These are phyloP conservation scores for Chaetomiaceae sp. DNA, from an alignment of 2,329 filamentous ascomycete genomes.

Conservation along the genomic window DNA sequence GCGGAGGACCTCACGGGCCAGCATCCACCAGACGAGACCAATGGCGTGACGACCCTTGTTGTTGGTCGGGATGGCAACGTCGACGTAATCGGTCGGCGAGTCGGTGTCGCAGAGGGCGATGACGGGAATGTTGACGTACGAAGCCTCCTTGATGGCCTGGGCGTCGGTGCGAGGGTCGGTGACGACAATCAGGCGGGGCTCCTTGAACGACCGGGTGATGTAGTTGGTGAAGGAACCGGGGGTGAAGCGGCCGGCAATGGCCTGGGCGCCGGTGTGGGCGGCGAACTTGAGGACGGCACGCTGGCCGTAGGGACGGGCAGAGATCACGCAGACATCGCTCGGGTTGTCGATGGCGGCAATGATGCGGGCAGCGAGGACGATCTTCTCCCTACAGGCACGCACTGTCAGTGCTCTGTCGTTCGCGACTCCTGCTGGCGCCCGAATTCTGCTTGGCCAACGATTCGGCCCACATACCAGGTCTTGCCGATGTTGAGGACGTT, in stretches of 20 bases:
- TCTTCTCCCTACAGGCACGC: slow-evolving; percentile 76
- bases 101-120: slow-evolving; percentile 99
- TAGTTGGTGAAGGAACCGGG: slow-evolving; percentile 99
- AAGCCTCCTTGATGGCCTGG: slow-evolving; percentile 99
- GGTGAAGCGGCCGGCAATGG: slow-evolving; percentile 99
- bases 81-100: slow-evolving; percentile 98
- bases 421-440: background rate
- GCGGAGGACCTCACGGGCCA: slow-evolving; percentile 98
- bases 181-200: slow-evolving; percentile 98
- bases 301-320: slow-evolving; percentile 98
- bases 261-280: slow-evolving; percentile 92
- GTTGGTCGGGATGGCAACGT: slow-evolving; percentile 99
- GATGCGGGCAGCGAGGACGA: slow-evolving; percentile 96
- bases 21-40: slow-evolving; percentile 98
- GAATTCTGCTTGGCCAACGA: background rate
- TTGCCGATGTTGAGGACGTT: slow-evolving; percentile 99
- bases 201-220: slow-evolving; percentile 99
- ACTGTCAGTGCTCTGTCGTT: background rate
- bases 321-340: slow-evolving; percentile 98
- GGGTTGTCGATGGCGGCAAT: slow-evolving; percentile 99
- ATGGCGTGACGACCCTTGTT: slow-evolving; percentile 99
- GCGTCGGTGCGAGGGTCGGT: slow-evolving; percentile 99
- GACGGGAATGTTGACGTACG: slow-evolving; percentile 99
- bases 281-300: slow-evolving; percentile 99
- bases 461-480: slow-evolving; percentile 73